Base-by-base conservation (phyloP, 495 filamentous ascomycete genomes). In the Xylaria bambusicola region DNA sequence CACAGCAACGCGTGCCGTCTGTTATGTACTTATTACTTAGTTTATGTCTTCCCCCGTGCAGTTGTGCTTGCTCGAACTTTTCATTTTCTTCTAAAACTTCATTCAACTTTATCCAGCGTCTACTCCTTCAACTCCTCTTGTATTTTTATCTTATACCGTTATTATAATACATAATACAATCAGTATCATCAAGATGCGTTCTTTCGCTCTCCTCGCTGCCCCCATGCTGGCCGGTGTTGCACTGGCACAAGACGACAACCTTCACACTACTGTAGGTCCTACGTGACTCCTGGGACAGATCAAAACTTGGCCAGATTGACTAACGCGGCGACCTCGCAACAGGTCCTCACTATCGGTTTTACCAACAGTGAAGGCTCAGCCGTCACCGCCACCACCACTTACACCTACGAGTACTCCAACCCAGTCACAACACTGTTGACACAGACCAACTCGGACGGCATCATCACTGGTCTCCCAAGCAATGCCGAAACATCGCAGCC, bases 361-460 rank as follows among this genome's bases (percentile, higher is more conserved):
- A 45, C 38, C 33, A 53, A 60, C 40, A 60, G 58, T 15, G 51
- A 18, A 5, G 49, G 49, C 13, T 6, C 2, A 40, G 29, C 41
- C 17, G 31, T 61, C 49, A 55, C 58, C 42, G 21, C 40, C 51
- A 21, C 26, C 47, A 52, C 49, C 41, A 50, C 54, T 46, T 59
- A 59, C 46, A 47, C 31, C n/a, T 52, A 52, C 56, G 56, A 73
- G 63, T 61, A 61, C 50, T 52, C 57, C 35, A 79, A 80, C 75
- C 75, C 75, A 6, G 69, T 65, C 48, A 81, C 78, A 36, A 59
- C 71, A 18, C 80, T 69, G 63, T 70, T 80, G 38, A 76, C 73
- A 31, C 41, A 78, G 73, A 84, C 82, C 62, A 79, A 85, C 75
- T 81, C 82, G 46, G 68, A 73, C 26, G 80, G 82, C 62, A 81